Percentiles rank a stretch among this genome's conserved stretches.
Evolutionary conservation across 1,284 basidiomycete genomes (phyloP).

Genomic region (Pholiota adiposa): DNA sequence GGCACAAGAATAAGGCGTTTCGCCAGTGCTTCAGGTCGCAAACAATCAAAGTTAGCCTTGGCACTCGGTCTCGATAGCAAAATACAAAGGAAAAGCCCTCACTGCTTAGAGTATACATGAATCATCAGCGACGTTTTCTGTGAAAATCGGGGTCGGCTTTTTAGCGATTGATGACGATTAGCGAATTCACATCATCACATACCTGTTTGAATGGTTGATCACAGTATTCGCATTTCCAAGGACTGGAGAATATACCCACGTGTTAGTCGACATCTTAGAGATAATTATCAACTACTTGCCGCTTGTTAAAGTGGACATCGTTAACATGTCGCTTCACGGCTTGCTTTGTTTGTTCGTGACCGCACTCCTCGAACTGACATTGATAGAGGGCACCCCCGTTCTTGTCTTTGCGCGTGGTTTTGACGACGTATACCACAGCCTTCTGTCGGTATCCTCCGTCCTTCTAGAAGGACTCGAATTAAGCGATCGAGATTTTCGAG

Average conservation of each 20-base stretch:
- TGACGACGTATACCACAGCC: constrained; percentile 17
- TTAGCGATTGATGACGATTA: constrained; percentile 1
- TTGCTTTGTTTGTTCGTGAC: constrained; percentile 44
- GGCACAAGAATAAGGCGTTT: not conserved
- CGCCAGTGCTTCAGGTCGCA: constrained; percentile 3
- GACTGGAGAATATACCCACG: constrained; percentile 36
- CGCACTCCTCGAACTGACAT: constrained; percentile 16
- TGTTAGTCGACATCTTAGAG: constrained; percentile 5
- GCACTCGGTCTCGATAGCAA: not conserved
- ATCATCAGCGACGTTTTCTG: constrained; percentile 65
- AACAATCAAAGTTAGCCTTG: not conserved
- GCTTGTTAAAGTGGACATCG: constrained; percentile 62
- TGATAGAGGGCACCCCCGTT: constrained; percentile 16
- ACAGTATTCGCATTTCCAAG: constrained; percentile 59
- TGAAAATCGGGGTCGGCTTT: not conserved
- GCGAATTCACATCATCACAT: constrained; percentile 4
- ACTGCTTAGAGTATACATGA: constrained; percentile 63
- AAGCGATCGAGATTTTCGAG: not conserved
- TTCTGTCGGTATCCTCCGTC: constrained; percentile 13
- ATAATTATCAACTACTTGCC: constrained; percentile 41
- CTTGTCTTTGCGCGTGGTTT: constrained; percentile 12
- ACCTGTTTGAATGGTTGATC: constrained; percentile 55
- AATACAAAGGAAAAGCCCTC: constrained; percentile 25
- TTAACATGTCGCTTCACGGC: constrained; percentile 71
- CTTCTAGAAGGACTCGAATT: not conserved